Conservation (phyloP, 1,284 basidiomycete genomes). For the Apiotrichum sp. region DNA sequence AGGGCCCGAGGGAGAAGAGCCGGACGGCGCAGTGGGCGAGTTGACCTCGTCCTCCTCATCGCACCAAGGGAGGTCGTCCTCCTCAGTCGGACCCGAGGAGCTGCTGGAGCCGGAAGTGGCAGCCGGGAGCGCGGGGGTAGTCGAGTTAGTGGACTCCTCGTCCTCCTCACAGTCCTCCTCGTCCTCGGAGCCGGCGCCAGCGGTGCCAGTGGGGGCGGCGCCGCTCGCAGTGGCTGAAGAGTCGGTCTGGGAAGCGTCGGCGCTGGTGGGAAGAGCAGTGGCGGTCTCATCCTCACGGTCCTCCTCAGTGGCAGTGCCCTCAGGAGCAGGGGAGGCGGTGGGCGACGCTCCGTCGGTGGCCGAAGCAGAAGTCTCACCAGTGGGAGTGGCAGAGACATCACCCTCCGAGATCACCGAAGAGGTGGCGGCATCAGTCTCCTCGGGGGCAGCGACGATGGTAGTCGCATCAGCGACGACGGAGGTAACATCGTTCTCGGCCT, state of each 20-base stretch:
- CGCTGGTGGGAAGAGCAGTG: neutral
- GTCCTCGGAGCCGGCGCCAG: conserved; percentile 6
- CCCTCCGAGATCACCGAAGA: too few relatives aligned
- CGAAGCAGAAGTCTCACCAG: too few relatives aligned
- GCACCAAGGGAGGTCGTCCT: conserved; percentile 15
- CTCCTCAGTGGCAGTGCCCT: too few relatives aligned
- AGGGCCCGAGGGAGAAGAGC: conserved; percentile 15
- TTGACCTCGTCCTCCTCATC: conserved; percentile 10
- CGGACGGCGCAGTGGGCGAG: neutral
- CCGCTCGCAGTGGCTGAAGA: neutral
- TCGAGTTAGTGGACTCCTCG: too few relatives aligned
- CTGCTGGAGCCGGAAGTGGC: neutral
- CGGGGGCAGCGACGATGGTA: neutral
- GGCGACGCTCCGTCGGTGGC: too few relatives aligned
- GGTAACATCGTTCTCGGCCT: neutral
- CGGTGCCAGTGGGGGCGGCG: neutral
- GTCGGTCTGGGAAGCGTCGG: too few relatives aligned
- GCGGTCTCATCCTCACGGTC: neutral
- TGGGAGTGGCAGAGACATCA: too few relatives aligned
- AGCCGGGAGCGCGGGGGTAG: too few relatives aligned
- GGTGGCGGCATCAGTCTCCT: neutral
- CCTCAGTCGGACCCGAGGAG: neutral
- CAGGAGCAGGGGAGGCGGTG: too few relatives aligned
- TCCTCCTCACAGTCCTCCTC: neutral
- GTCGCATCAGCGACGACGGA: neutral